Base-by-base conservation (phyloP, 345 rosid species). In the Populus euphratica region DNA sequence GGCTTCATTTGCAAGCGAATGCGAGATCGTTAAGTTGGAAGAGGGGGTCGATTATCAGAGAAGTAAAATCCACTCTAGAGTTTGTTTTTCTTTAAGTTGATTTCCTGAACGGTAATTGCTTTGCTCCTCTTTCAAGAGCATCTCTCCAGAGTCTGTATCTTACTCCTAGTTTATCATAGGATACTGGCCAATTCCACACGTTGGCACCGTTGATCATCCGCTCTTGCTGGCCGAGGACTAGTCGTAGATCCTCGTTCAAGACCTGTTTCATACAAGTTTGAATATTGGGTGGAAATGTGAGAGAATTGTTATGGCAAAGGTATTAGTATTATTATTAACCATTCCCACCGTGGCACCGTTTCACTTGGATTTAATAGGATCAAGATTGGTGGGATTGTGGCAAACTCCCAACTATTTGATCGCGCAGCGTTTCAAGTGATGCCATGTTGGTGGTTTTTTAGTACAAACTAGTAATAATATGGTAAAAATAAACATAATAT, bases 131-230 rank as follows among this genome's bases (percentile, higher is more conserved):
- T 31, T 93, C 94, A 70, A 91, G 86, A 0, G 92, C 93, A 16
- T 88, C 86, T 75, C 99, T 91, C 99, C 99, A 93, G 52, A 86
- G 64, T 84, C 98, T 89, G 82, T 96, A 96, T 73, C 99, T 88
- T 75, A 96, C 97, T 80, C 98, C 99, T 8, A 96, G 88, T 85
- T 96, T 96, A 69, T 96, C 99, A n/a, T 96, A 92, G 10, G 92
- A 77, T 72, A 96, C 99, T 0, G 99, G 98, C 78, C 78, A 87
- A 77, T 96, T 96, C 98, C 98, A 96, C 36, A 96, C 81, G 47
- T 96, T 93, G 44, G 90, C 98, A 7, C 98, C 98, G 33, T 83
- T 96, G 59, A 89, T 56, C 98, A 96, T 96, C 74, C 99, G 84
- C 80, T 96, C 97, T 81, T 96, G 99, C 77, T 96, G 99, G 65